Evolutionary conservation across 306 rosid species (phyloP), one percentile per base, ranked within the genome.

Genomic region (Urtica urens): DNA sequence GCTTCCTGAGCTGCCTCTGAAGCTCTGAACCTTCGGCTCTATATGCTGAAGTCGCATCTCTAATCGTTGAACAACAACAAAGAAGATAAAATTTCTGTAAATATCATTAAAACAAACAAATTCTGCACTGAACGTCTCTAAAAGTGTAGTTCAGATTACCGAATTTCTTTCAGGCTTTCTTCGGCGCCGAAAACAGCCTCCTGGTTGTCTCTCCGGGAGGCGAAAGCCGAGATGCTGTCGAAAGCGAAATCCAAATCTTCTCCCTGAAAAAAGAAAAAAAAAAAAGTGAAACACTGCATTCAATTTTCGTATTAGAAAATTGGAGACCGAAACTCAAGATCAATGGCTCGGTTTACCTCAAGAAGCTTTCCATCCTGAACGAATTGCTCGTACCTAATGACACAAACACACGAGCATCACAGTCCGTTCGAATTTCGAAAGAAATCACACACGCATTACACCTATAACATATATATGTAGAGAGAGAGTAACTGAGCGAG

Each of bases 241-340:
- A 61, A 90, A 31, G 99, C 99, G 2, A 72, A 90, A 62, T 90
- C 87, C 92, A 90, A 73, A 63, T 90, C 99, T 22, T 73, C 92
- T 2, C 99, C 99, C 81, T 86, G 67, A 38, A 28, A 28, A 4
- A 28, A 28, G 10, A 35, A 35, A 35, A 35, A 35, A 35, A 35
- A 35, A 13, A 0, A 35, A 1, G 15, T 35, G 11, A 9, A 35
- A 3, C 3, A 3, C 40, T 10, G n/a, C 40, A 46, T 46, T 46
- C 13, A 5, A 46, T 13, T 21, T 46, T 46, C 14, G 7, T 42
- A 10, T 25, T 1, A 3, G 1, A 7, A 13, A 23, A 1, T 23
- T 46, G 6, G n/a, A 46, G 14, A 28, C 6, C 6, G 10, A 41
- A 41, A 41, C 7, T 1, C 12, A 7, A 2, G 9, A 49, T 24